Evolutionary conservation across 768 basidiomycete genomes (phyloP).

Genomic region (Agaricus subrufescens): DNA sequence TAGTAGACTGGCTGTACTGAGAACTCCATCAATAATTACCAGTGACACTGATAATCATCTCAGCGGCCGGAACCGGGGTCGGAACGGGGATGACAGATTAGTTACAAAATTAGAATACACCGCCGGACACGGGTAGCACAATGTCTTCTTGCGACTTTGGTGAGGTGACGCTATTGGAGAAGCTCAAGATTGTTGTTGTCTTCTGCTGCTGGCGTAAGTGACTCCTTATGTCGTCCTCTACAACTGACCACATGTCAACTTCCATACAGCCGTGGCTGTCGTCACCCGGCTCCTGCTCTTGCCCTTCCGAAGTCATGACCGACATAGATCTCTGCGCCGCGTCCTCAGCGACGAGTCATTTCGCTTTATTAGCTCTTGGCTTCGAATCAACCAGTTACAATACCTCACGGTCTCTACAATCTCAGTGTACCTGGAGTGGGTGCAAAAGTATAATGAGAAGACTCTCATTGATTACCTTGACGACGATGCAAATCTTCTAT

Average conservation of each 20-base stretch:
- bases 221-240: too few relatives aligned
- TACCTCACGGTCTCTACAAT: conserved; percentile 16
- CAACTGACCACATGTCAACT: not conserved
- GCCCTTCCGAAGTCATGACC: conserved; percentile 1
- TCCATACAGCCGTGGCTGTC: not conserved
- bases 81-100: too few relatives aligned
- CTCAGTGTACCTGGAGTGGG: conserved; percentile 17
- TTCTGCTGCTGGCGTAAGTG: too few relatives aligned
- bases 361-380: conserved; percentile 7
- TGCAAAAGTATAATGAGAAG: conserved; percentile 15
- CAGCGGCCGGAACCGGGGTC: too few relatives aligned
- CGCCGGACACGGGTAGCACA: too few relatives aligned
- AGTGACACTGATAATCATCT: too few relatives aligned
- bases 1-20: too few relatives aligned
- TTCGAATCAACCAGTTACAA: conserved; percentile 19
- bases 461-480: conserved; percentile 22
- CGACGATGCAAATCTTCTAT: conserved; percentile 21
- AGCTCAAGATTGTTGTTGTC: too few relatives aligned
- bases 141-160: too few relatives aligned
- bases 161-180: too few relatives aligned
- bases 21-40: too few relatives aligned
- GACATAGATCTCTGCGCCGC: conserved; percentile 7
- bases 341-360: conserved; percentile 3
- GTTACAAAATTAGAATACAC: too few relatives aligned
- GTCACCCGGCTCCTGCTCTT: not conserved